Evolutionary conservation across 2,329 filamentous ascomycete genomes (phyloP), one percentile per base, ranked within the genome.

Genomic region (Dactylellina sp.): DNA sequence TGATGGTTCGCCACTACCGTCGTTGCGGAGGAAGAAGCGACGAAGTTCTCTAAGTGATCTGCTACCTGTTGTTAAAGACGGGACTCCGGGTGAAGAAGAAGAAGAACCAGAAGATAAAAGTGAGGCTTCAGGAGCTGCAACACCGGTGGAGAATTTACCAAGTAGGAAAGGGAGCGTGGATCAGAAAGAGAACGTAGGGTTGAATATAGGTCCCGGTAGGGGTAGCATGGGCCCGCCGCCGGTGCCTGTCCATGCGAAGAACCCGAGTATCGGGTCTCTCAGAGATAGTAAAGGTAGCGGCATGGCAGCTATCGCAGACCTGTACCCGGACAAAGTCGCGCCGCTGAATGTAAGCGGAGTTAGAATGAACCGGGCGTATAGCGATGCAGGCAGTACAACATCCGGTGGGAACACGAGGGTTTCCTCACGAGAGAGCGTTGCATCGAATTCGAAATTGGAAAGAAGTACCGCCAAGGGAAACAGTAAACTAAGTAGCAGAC

Each of bases 1-100:
- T 6, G 60, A 72, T 14, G 68, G 60, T 28, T 72, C 68, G 9
- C 68, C 68, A 18, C n/a, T 64, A 16, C 68, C 68, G 2, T 53
- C 68, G 1, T 35, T 72, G n/a, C 82, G 84, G 47, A 89, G 86
- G 80, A 93, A 89, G 83, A 97, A 96, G 83, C 87, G 94, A 63
- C 89, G 94, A 80, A 97, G 93, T 82, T 97, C 93, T 24, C 83
- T 98, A 44, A 97, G 93, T 2, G 94, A 98, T 80, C 84, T 98
- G 7, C 55, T 74, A 32, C 25, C 37, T 3, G 37, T 61, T n/a
- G 39, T 56, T 25, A 74, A 66, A 52, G 70, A 74, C 32, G 52
- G 90, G 3, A 40, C 25, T 88, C 77, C 85, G 84, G 64, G 83
- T 91, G 50, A 35, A 32, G 63, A 56, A 40, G 57, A 35, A 32